Evolutionary conservation across 2,329 filamentous ascomycete genomes (phyloP).

Genomic region (Cladosporium sp.): DNA sequence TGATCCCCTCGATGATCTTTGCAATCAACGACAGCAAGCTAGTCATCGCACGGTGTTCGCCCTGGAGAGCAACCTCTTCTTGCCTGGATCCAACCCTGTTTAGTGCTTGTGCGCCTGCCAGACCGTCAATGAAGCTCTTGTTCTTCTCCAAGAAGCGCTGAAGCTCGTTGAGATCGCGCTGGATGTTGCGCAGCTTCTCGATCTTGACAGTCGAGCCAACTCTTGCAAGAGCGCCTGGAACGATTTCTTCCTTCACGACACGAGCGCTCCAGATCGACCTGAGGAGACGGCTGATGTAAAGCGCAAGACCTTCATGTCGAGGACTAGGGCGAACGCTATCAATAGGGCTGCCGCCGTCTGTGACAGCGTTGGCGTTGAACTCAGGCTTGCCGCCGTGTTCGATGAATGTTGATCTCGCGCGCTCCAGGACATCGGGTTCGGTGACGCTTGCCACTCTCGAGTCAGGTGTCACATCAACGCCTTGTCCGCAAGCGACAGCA

Average conservation of each 20-base stretch:
- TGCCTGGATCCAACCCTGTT: conserved; percentile 73
- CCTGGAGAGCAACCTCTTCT: conserved; percentile 87
- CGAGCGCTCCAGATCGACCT: conserved; percentile 81
- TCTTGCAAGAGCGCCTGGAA: conserved; percentile 56
- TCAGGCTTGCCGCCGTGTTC: conserved; percentile 87
- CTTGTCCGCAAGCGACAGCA: conserved; percentile 92
- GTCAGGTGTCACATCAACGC: conserved; percentile 71
- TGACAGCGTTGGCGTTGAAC: conserved; percentile 70
- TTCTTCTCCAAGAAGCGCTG: conserved; percentile 83
- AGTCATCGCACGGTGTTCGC: conserved; percentile 88
- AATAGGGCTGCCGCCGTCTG: conserved; percentile 61
- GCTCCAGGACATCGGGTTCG: conserved; percentile 81
- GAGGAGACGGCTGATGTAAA: conserved; percentile 85
- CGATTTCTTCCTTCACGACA: conserved; percentile 58
- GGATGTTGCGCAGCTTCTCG: conserved; percentile 68
- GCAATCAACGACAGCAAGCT: conserved; percentile 80
- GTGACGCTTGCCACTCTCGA: conserved; percentile 66
- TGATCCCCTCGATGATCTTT: conserved; percentile 93
- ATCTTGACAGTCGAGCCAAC: conserved; percentile 65
- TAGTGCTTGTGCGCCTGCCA: conserved; percentile 87
- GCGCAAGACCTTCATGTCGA: conserved; percentile 78
- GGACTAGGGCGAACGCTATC: conserved; percentile 86
- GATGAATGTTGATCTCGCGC: conserved; percentile 82
- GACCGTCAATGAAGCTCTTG: conserved; percentile 83
- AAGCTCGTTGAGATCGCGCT: conserved; percentile 74